phyloP scores from a whole-genome alignment of 2,329 filamentous ascomycete genomes.

The Cytospora schulzeri region DNA sequence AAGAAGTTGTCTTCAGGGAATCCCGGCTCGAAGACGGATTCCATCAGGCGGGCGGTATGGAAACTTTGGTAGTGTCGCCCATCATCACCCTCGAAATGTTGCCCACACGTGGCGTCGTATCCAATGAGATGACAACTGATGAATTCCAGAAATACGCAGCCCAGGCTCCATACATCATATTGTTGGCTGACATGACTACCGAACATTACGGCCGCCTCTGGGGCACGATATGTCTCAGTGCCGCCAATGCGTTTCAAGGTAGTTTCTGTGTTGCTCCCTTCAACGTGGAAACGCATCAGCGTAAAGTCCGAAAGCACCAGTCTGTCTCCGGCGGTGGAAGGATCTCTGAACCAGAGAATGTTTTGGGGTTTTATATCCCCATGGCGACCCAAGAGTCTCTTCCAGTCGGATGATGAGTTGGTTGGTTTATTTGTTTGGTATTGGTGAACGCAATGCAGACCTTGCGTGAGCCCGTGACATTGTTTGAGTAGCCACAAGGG shows the following conservation, averaged over 20 bases:
- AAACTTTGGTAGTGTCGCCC: neutral
- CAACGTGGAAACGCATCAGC: neutral
- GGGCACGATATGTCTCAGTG: neutral
- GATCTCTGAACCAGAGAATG: constrained; percentile 2
- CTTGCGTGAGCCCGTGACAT: neutral
- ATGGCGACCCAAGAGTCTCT: neutral
- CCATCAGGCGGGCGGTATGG: neutral
- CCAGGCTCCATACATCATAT: constrained; percentile 4
- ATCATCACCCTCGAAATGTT: neutral
- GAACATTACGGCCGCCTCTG: neutral
- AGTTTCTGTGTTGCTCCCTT: neutral
- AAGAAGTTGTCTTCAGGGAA: neutral
- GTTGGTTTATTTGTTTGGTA: too few species aligned
- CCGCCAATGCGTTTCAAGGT: neutral
- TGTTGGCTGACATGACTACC: neutral
- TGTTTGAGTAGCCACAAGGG: neutral
- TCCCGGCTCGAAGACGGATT: neutral
- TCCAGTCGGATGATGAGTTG: neutral
- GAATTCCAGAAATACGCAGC: constrained; percentile 3
- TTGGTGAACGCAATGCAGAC: neutral
- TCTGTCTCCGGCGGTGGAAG: neutral
- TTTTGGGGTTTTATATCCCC: constrained; percentile 6
- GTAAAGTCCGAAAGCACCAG: constrained; percentile 5
- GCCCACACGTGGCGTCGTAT: neutral
- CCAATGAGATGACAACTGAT: constrained; percentile 1